Percentiles rank a stretch among this genome's conserved stretches.
Conservation (phyloP, 2,329 filamentous ascomycete genomes). For the Aspergillus candidus region DNA sequence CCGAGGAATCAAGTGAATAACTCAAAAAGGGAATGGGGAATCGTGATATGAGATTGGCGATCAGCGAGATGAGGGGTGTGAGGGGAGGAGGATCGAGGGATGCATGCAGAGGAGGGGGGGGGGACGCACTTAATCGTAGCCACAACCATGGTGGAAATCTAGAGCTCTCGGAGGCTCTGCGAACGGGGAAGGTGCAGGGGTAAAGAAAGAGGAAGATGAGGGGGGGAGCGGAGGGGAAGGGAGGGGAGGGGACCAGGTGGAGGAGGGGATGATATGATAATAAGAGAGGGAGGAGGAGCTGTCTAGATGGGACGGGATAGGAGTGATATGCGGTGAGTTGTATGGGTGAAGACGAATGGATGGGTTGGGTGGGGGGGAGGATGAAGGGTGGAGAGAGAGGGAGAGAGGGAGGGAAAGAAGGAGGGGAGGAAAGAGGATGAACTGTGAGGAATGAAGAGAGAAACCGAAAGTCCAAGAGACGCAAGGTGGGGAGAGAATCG, state of each 20-base stretch:
- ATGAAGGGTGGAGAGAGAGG: background rate
- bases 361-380: conserved; percentile 2
- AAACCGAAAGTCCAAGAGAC: conserved; percentile 4
- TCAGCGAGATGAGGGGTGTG: background rate
- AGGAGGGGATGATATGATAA: conserved; percentile 2
- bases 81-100: conserved; percentile 6
- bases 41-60: no score
- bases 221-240: conserved; percentile 10
- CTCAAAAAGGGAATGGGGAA: no score
- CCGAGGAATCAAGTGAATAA: no score
- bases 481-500: conserved; percentile 5
- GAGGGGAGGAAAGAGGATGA: conserved; percentile 5
- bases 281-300: conserved; percentile 1
- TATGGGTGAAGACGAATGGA: background rate
- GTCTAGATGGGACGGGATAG: background rate
- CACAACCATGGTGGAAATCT: conserved; percentile 48
- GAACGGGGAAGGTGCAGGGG: conserved; percentile 6
- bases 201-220: conserved; percentile 7
- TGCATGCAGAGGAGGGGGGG: conserved; percentile 4
- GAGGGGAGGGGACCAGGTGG: conserved; percentile 2
- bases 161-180: conserved; percentile 9
- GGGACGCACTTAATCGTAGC: conserved; percentile 57
- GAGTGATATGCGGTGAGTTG: no score
- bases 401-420: conserved; percentile 4
- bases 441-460: conserved; percentile 9